A percentile compares a stretch with the other conserved stretches of the same genome.
These are phyloP conservation scores for Clavaria fumosa DNA, from an alignment of 768 basidiomycete species.

Conservation along the genomic window DNA sequence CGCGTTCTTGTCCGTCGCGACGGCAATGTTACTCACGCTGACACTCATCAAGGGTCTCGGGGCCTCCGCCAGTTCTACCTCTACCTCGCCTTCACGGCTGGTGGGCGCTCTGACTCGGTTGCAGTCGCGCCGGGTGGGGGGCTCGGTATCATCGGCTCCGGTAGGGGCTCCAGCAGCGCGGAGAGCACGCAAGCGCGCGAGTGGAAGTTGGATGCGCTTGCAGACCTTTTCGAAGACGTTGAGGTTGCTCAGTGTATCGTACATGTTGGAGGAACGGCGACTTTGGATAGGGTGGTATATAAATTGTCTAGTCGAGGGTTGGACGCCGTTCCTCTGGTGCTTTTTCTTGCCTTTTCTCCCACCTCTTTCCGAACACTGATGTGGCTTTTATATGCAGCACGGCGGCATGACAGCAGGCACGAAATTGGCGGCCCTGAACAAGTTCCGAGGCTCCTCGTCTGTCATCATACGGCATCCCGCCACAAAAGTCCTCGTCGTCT, in stretches of 20 bases:
- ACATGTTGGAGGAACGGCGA: conserved; percentile 77
- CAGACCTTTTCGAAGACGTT: conserved; percentile 80
- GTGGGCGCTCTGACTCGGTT: conserved; percentile 48
- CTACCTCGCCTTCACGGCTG: conserved; percentile 88
- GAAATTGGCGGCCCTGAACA: conserved; percentile 69
- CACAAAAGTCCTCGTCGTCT: conserved; percentile 76
- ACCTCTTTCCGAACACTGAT: conserved; percentile 1
- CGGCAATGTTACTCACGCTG: conserved; percentile 63
- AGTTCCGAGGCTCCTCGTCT: conserved; percentile 52
- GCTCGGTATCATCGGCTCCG: conserved; percentile 85
- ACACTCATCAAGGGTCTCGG: conserved; percentile 51
- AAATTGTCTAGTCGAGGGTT: conserved; percentile 75
- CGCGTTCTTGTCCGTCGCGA: conserved; percentile 93
- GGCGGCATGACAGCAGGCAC: conserved; percentile 84
- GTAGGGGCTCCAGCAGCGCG: conserved; percentile 65
- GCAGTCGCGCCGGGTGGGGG: conserved; percentile 35
- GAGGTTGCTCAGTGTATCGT: conserved; percentile 71
- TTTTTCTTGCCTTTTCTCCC: conserved; percentile 4
- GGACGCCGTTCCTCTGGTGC: conserved; percentile 76
- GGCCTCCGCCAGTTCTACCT: conserved; percentile 92
- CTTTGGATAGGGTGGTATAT: conserved; percentile 79
- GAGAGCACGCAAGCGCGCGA: conserved; percentile 79
- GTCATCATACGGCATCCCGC: conserved; percentile 47
- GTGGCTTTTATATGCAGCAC: conserved; percentile 37
- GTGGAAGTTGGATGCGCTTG: conserved; percentile 89